Evolutionary conservation across 805 yeast genomes (phyloP).

Genomic region (Ogataea pini): DNA sequence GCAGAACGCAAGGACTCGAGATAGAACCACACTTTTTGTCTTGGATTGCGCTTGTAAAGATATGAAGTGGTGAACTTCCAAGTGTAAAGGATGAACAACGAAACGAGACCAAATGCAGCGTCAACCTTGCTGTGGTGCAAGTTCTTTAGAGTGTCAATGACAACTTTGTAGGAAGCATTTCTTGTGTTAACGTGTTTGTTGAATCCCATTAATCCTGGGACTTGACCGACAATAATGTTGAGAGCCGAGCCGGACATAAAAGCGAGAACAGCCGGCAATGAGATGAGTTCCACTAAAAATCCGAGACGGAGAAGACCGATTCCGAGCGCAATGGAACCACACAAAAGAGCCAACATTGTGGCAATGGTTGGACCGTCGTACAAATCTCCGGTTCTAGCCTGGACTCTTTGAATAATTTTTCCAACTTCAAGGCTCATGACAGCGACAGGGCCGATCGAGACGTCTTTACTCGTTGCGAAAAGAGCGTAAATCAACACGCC

Average conservation of each 20-base stretch:
- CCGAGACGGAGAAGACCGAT: constrained; percentile 83
- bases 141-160: constrained; percentile 70
- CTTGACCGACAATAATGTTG: constrained; percentile 78
- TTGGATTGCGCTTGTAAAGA: constrained; percentile 66
- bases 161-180: constrained; percentile 65
- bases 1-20: constrained; percentile 78
- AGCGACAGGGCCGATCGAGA: constrained; percentile 95
- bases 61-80: constrained; percentile 68
- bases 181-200: constrained; percentile 67
- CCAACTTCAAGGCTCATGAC: constrained; percentile 90
- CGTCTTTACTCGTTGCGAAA: constrained; percentile 94
- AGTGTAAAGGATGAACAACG: constrained; percentile 65
- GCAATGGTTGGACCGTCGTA: constrained; percentile 75
- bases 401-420: constrained; percentile 69
- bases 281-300: constrained; percentile 83
- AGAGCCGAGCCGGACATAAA: constrained; percentile 95
- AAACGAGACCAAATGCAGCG: constrained; percentile 87
- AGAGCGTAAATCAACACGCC: constrained; percentile 88
- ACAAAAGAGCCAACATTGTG: constrained; percentile 71
- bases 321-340: constrained; percentile 85
- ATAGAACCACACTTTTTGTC: constrained; percentile 63
- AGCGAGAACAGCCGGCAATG: constrained; percentile 90
- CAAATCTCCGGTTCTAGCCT: constrained; percentile 37
- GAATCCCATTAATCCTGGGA: constrained; percentile 84
- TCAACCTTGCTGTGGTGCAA: constrained; percentile 68